Conservation (phyloP, 2,329 filamentous ascomycete genomes). For the Sporothrix humicola region DNA sequence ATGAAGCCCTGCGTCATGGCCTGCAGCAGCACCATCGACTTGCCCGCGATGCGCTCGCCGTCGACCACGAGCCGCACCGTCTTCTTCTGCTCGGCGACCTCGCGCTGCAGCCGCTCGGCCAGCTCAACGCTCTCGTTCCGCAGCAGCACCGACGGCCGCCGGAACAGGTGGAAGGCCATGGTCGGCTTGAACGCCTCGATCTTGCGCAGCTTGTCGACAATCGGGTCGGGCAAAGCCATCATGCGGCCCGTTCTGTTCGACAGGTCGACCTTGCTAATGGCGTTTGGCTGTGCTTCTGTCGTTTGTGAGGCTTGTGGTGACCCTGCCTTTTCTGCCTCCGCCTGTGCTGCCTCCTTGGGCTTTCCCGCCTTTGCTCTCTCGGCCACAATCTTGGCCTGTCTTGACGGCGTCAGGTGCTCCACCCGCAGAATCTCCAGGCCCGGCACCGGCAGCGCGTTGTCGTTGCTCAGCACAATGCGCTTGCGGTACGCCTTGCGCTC, state of each 20-base stretch:
- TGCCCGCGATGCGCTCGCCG: slow-evolving; percentile 77
- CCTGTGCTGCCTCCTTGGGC: no score
- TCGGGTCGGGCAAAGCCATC: slow-evolving; percentile 67
- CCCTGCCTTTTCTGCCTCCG: no score
- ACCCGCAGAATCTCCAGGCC: slow-evolving; percentile 67
- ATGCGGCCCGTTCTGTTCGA: slow-evolving; percentile 60
- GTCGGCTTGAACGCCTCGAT: slow-evolving; percentile 88
- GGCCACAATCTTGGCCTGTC: no score
- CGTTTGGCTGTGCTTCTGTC: neutral
- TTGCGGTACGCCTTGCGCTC: slow-evolving; percentile 89
- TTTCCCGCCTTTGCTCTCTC: no score
- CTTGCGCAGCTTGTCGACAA: slow-evolving; percentile 81
- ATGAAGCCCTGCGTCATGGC: slow-evolving; percentile 80
- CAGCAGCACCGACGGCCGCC: slow-evolving; percentile 78
- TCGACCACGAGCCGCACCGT: slow-evolving; percentile 70
- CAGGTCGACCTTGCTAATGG: slow-evolving; percentile 29
- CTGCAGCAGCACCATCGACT: slow-evolving; percentile 85
- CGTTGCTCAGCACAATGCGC: slow-evolving; percentile 89
- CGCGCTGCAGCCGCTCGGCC: slow-evolving; percentile 62
- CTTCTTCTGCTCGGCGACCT: slow-evolving; percentile 59
- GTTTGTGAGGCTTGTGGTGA: no score
- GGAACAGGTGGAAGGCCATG: slow-evolving; percentile 87
- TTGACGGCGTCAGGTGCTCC: slow-evolving; percentile 46
- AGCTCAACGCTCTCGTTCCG: slow-evolving; percentile 78
- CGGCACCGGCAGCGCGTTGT: slow-evolving; percentile 81